A percentile compares a stretch with the other conserved stretches of the same genome.
Evolutionary conservation across 768 basidiomycete genomes (phyloP).

Genomic region (Leccinum barrowsii): DNA sequence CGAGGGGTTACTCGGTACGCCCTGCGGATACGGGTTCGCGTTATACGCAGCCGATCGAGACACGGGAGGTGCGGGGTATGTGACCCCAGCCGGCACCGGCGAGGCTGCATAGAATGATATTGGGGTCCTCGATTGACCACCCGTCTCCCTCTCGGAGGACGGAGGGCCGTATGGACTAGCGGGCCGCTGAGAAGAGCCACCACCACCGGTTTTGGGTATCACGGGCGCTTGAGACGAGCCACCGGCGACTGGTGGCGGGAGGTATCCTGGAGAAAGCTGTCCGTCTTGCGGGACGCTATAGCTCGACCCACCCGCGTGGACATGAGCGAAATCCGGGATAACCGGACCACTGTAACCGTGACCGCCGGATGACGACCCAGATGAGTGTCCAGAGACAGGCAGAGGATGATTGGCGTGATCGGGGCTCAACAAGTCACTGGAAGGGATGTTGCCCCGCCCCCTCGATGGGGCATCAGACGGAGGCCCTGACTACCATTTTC

Average conservation of each 20-base stretch:
- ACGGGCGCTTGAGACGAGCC: constrained; percentile 19
- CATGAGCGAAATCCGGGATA: constrained; percentile 9
- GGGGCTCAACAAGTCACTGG: constrained; percentile 26
- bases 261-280: constrained; percentile 13
- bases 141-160: constrained; percentile 20
- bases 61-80: constrained; percentile 29
- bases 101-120: constrained; percentile 25
- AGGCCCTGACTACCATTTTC: constrained; percentile 25
- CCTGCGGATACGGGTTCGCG: not conserved
- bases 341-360: constrained; percentile 15
- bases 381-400: constrained; percentile 20
- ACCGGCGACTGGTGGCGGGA: not conserved
- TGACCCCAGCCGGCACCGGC: constrained; percentile 23
- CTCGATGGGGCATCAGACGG: constrained; percentile 33
- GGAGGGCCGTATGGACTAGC: constrained; percentile 7
- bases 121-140: constrained; percentile 18
- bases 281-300: constrained; percentile 11
- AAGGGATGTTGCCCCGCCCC: constrained; percentile 10
- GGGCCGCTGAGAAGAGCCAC: constrained; percentile 10
- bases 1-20: constrained; percentile 14
- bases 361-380: not conserved
- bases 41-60: constrained; percentile 21
- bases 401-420: constrained; percentile 30
- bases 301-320: constrained; percentile 12
- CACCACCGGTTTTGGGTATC: constrained; percentile 16